Base-by-base conservation (phyloP, 2,329 filamentous ascomycete genomes). In the Fusarium ramigenum region DNA sequence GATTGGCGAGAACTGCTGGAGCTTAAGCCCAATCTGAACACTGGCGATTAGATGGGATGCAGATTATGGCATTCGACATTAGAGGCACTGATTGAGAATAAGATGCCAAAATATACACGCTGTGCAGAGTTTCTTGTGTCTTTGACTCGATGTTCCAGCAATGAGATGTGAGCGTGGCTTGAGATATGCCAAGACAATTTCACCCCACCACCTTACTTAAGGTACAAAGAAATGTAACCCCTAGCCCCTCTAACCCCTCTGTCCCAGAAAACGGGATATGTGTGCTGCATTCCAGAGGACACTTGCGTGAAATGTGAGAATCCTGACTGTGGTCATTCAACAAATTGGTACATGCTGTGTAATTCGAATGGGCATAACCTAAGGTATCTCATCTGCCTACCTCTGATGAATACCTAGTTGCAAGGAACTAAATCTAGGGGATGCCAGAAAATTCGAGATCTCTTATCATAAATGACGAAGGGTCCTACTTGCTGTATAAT, bases 1-100 rank as follows among this genome's bases (percentile, higher is more conserved):
- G 84, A 85, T 61, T 90, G 88, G 88, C 81, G 72, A 36, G 74
- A 75, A 6, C 64, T 80, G 50, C 69, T 70, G 34, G 64, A 61
- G 18, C 69, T 72, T 25, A 40, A 71, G 37, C 44, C 71, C 28
- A 36, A 16, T 25, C 59, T 72, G 14, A 65, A 72, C 43, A 64
- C 67, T 36, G 67, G 67, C 19, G 67, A 70, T 47, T 71, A 71
- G 42, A 39, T 36, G 16, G 32, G 28, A 39, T 14, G 9, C 4
- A 40, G n/a, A 32, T 52, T 39, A 37, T 21, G 18, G 28, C 47
- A 34, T 60, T 54, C 19, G 44, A 47, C 39, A 28, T 36, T 10
- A 28, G 32, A 50, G 46, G 44, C 15, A 23, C 23, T n/a, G 7
- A 8, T 46, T 56, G 21, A n/a, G 44, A n/a, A 47, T 34, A 21